Base-by-base conservation (phyloP, 2,329 filamentous ascomycete species). In the Daldinia eschscholtzii region DNA sequence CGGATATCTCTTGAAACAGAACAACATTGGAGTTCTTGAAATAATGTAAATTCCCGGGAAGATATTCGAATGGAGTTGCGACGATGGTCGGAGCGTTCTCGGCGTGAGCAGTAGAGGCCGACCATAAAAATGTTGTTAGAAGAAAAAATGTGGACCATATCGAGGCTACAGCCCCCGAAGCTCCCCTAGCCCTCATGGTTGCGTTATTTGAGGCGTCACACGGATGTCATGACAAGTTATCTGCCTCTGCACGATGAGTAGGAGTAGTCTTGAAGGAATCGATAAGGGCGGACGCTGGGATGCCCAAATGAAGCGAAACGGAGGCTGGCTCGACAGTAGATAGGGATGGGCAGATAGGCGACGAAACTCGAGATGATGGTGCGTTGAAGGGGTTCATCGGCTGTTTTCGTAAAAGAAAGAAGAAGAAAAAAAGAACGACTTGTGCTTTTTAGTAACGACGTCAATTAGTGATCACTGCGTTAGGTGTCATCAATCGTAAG, bases 1-100 rank as follows among this genome's bases (percentile, higher is more conserved):
- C 86, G 13, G 85, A 80, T 57, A 83, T 77, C 78, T 97, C 92
- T 75, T 91, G 89, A 77, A 93, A 90, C 52, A 98, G 81, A 66
- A 97, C 85, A 58, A 92, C 88, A 79, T 97, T 91, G 72, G 93
- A 94, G 79, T 95, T 93, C 76, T 96, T 91, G 78, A 99, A 98
- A 82, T 97, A 99, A 81, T 92, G 92, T 72, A 98, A 83, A 78
- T 90, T 89, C 61, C 82, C 78, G 0, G 93, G 92, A 61, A 85
- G 81, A 75, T 89, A 84, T 50, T 91, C 83, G 81, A 98, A 92
- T 53, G 86, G 81, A 60, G 84, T 92, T 66, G 85, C 82, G 69
- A 86, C 84, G 75, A 97, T 86, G 63, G 85, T 85, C 26, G 94
- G 94, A 56, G 85, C 84, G 76, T 90, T 87, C 75, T 91, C 91